Evolutionary conservation across 1,284 basidiomycete species (phyloP).

Genomic region (Anthracocystis walkeri): DNA sequence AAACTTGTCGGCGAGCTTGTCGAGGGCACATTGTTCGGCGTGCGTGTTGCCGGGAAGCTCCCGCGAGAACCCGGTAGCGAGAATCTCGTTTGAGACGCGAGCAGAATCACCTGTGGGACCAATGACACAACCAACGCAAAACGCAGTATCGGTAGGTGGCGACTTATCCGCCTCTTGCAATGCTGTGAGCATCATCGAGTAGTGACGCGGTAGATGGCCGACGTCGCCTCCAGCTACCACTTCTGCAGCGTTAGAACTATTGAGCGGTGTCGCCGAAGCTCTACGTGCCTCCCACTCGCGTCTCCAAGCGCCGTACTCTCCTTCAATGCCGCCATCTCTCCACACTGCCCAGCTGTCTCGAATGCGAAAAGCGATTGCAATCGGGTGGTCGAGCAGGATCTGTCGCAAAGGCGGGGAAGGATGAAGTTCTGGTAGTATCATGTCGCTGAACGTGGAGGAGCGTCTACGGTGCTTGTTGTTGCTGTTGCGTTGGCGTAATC

Average conservation of each 20-base stretch:
- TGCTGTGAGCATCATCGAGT: slow-evolving; percentile 76
- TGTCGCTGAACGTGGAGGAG: slow-evolving; percentile 30
- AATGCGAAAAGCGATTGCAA: slow-evolving; percentile 77
- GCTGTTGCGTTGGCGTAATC: slow-evolving; percentile 15
- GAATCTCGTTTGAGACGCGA: slow-evolving; percentile 63
- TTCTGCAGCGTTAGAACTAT: slow-evolving; percentile 23
- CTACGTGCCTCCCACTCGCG: slow-evolving; percentile 70
- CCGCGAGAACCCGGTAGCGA: slow-evolving; percentile 88
- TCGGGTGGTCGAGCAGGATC: slow-evolving; percentile 74
- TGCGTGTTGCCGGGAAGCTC: slow-evolving; percentile 94
- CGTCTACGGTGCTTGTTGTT: slow-evolving; percentile 15
- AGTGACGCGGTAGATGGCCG: slow-evolving; percentile 41
- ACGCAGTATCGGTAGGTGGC: slow-evolving; percentile 81
- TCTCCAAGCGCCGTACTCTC: slow-evolving; percentile 78
- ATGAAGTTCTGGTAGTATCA: slow-evolving; percentile 38
- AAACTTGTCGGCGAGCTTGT: slow-evolving; percentile 75
- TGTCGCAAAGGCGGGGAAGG: slow-evolving; percentile 70
- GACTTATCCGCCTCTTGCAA: slow-evolving; percentile 81
- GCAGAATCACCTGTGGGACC: slow-evolving; percentile 70
- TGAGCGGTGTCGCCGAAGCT: slow-evolving; percentile 50
- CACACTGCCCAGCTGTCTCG: slow-evolving; percentile 85
- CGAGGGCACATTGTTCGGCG: slow-evolving; percentile 92
- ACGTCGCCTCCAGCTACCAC: slow-evolving; percentile 16
- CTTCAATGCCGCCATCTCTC: slow-evolving; percentile 78
- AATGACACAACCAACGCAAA: slow-evolving; percentile 92